Conservation (phyloP, 73 alveolate genomes). For the Blepharisma japonicum region DNA sequence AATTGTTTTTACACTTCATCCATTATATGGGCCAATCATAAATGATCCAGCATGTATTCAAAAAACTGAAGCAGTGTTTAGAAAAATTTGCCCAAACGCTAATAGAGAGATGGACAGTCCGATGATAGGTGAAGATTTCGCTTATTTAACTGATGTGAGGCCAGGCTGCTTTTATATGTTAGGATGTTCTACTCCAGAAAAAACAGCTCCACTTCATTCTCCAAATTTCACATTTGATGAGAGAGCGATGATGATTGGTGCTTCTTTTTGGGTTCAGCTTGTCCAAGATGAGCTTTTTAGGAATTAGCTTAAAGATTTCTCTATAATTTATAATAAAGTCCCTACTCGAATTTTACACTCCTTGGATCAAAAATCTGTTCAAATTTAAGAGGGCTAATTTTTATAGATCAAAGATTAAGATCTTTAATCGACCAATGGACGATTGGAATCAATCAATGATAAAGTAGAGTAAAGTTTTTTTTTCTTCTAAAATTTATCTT, state of each 20-base stretch:
- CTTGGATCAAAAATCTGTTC: no score
- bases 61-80: not conserved
- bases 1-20: constrained; percentile 16
- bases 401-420: no score
- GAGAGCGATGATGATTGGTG: constrained; percentile 23
- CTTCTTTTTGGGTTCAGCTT: constrained; percentile 32
- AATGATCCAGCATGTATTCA: constrained; percentile 6
- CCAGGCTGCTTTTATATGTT: constrained; percentile 63
- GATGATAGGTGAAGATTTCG: constrained; percentile 61
- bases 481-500: no score
- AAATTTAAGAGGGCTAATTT: no score
- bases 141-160: constrained; percentile 45
- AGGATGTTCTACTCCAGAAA: not conserved
- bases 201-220: constrained; percentile 5
- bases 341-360: no score
- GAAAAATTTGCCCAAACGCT: not conserved
- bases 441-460: no score
- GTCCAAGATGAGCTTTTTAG: not conserved
- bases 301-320: no score
- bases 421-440: no score
- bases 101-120: not conserved
- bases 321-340: no score
- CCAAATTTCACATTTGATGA: constrained; percentile 30
- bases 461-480: no score
- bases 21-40: constrained; percentile 2